phyloP scores from a whole-genome alignment of 116 monocot species.

The Papilionanthe hybrid region DNA sequence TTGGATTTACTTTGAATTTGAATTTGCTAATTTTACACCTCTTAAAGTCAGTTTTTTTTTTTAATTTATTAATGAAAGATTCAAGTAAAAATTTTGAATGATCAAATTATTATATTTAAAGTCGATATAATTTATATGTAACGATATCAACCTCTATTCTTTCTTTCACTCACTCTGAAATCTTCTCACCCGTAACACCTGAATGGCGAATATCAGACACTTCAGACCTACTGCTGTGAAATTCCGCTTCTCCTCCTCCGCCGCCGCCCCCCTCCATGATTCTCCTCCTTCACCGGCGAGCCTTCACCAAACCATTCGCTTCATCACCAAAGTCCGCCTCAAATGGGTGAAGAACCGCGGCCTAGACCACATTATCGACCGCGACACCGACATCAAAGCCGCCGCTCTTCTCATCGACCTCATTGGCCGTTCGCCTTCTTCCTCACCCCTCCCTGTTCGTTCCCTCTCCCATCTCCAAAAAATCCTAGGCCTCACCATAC shows the following conservation, averaged over 20 bases:
- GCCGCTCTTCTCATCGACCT: conserved; percentile 54
- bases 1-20: too few relatives aligned
- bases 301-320: neutral
- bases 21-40: too few relatives aligned
- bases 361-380: conserved; percentile 80
- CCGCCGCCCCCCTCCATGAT: neutral
- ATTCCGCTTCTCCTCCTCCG: neutral
- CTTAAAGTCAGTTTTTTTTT: too few relatives aligned
- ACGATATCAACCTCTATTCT: neutral
- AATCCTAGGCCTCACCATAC: conserved; percentile 68
- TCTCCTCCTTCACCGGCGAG: neutral
- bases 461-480: conserved; percentile 56
- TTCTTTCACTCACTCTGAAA: neutral
- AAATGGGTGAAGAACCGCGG: conserved; percentile 83
- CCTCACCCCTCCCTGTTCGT: conserved; percentile 28
- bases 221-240: neutral
- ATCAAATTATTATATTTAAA: too few relatives aligned
- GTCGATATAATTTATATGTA: too few relatives aligned
- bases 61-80: too few relatives aligned
- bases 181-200: neutral
- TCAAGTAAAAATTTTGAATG: too few relatives aligned
- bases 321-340: conserved; percentile 50
- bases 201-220: neutral
- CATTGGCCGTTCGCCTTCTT: conserved; percentile 39
- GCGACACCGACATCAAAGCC: conserved; percentile 74